A percentile compares a stretch with the other conserved stretches of the same genome.
Evolutionary conservation across 1,284 basidiomycete genomes (phyloP).

Genomic region (Filobasidium uniguttulatum): DNA sequence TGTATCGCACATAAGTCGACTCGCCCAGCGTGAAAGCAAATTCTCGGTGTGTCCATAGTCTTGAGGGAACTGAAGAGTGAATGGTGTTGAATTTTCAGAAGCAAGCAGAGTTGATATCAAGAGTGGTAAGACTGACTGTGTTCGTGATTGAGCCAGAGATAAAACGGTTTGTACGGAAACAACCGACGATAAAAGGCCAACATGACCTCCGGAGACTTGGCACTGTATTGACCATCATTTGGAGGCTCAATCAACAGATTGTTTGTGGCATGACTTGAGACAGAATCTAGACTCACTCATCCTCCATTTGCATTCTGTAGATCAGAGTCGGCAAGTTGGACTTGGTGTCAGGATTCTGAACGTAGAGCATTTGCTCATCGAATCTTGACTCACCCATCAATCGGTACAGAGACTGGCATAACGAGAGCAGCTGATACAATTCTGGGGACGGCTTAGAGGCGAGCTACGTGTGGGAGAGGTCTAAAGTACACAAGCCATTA

Average conservation of each 20-base stretch:
- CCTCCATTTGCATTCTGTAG: neutral
- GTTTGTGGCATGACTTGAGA: neutral
- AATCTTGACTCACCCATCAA: neutral
- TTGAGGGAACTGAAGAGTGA: constrained; percentile 37
- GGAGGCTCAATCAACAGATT: no score
- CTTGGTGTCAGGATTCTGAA: neutral
- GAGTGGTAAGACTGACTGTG: constrained; percentile 38
- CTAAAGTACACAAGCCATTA: no score
- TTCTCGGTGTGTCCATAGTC: constrained; percentile 79
- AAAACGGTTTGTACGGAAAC: constrained; percentile 89
- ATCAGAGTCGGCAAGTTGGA: neutral
- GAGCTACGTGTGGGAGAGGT: no score
- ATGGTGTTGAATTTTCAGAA: neutral
- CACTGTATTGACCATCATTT: constrained; percentile 24
- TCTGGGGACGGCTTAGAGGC: no score
- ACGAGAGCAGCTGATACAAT: no score
- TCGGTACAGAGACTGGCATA: neutral
- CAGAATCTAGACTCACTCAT: neutral
- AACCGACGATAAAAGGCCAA: constrained; percentile 78
- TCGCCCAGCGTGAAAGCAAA: constrained; percentile 91
- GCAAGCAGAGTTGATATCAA: neutral
- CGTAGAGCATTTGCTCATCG: neutral
- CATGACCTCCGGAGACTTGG: constrained; percentile 55
- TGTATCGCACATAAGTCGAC: constrained; percentile 89
- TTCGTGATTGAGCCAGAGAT: constrained; percentile 88